Conservation (phyloP, 345 rosid genomes). For the Lumnitzera littorea region DNA sequence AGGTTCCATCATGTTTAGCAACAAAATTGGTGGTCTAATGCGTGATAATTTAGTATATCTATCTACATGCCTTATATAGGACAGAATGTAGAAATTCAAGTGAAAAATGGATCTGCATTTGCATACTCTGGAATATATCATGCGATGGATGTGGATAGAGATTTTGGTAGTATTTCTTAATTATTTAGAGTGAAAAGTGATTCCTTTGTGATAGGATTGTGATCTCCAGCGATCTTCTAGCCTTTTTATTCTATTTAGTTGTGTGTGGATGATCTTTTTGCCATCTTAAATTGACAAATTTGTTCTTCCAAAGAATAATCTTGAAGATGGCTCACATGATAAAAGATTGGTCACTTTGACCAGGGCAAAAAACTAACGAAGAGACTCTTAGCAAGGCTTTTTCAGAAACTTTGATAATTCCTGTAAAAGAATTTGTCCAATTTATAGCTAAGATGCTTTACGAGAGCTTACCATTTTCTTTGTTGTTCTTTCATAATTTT, state of each 20-base stretch:
- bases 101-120: slow-evolving; percentile 60
- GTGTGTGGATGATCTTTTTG: too few relatives aligned
- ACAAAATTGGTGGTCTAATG: slow-evolving; percentile 47
- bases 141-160: slow-evolving; percentile 66
- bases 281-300: too few relatives aligned
- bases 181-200: too few relatives aligned
- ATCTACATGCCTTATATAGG: slow-evolving; percentile 65
- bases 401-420: slow-evolving; percentile 55
- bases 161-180: slow-evolving; percentile 26
- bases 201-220: too few relatives aligned
- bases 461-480: neutral
- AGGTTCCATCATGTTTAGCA: slow-evolving; percentile 27
- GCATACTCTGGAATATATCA: slow-evolving; percentile 74
- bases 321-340: slow-evolving; percentile 85
- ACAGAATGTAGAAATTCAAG: slow-evolving; percentile 79
- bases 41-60: slow-evolving; percentile 67
- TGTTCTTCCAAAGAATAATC: slow-evolving; percentile 50
- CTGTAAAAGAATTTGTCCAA: slow-evolving; percentile 83
- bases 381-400: slow-evolving; percentile 67
- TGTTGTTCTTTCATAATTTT: too few relatives aligned
- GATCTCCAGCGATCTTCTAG: too few relatives aligned
- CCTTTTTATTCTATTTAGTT: too few relatives aligned
- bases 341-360: slow-evolving; percentile 40
- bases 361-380: slow-evolving; percentile 41
- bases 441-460: slow-evolving; percentile 71